A percentile compares a stretch with the other conserved stretches of the same genome.
Evolutionary conservation across 2,329 filamentous ascomycete species (phyloP).

Genomic region (Epichloe aotearoae): DNA sequence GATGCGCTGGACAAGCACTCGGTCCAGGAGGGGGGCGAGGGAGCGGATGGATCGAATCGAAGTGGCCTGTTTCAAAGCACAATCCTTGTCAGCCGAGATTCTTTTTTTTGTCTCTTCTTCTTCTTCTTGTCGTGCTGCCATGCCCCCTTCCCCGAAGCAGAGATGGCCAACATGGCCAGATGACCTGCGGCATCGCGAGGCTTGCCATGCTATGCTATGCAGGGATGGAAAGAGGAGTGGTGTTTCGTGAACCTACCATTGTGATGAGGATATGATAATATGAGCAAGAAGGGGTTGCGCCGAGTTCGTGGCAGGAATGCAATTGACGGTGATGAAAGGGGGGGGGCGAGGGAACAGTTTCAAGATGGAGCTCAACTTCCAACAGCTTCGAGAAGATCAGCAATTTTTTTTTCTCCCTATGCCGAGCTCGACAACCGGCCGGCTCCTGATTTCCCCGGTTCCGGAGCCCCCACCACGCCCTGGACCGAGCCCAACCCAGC

Average conservation of each 20-base stretch:
- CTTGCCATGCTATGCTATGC: not conserved
- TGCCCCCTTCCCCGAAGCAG: too few relatives aligned
- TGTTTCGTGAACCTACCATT: conserved; percentile 13
- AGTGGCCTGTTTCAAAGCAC: conserved; percentile 34
- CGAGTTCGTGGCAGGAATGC: not conserved
- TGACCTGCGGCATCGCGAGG: not conserved
- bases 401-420: conserved; percentile 20
- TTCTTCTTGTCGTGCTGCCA: not conserved
- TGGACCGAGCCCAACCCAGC: not conserved
- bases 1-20: conserved; percentile 92
- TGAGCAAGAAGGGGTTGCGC: not conserved
- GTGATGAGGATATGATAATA: conserved; percentile 10
- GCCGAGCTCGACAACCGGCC: conserved; percentile 9
- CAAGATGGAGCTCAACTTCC: conserved; percentile 21
- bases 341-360: not conserved
- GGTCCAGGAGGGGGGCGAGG: conserved; percentile 91
- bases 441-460: conserved; percentile 22
- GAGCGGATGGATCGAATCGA: conserved; percentile 90
- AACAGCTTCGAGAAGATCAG: conserved; percentile 28
- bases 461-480: conserved; percentile 10
- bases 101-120: not conserved
- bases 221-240: not conserved
- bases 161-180: not conserved
- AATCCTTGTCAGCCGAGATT: too few relatives aligned
- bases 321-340: conserved; percentile 1